Evolutionary conservation across 768 basidiomycete genomes (phyloP), one percentile per base, ranked within the genome.

Genomic region (Tephrocybe sp.): DNA sequence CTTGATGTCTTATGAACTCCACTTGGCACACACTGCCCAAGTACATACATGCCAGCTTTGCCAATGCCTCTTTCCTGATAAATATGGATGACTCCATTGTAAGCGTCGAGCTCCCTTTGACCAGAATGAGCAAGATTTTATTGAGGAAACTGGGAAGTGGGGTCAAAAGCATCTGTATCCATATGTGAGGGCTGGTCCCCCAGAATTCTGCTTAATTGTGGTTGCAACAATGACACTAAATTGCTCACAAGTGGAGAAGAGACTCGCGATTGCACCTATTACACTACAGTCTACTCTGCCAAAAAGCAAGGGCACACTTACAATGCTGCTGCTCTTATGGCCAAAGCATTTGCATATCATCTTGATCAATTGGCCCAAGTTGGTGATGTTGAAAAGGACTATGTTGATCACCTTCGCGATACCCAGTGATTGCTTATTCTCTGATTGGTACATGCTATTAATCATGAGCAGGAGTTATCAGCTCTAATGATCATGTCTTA

Each of bases 171-270:
- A 65, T 0, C 13, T 56, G 0, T 67, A 59, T 39, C 54, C 12
- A 1, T 64, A 49, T 31, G 36, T 71, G 9, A 70, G 69, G 56
- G 43, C 1, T 70, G 60, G 60, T 58, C 42, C 11, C 70, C 69
- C 0, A 44, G 44, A 0, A 54, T 75, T 1, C 25, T 63, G 0
- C 24, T 63, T 5, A 55, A 58, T 22, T 43, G 45, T 0, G 53
- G 62, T 0, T 72, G 68, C 47, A 79, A 80, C 47, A 67, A 77
- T 44, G 71, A 80, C 47, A 37, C 38, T 0, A 78, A 79, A 39
- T 51, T 78, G 0, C 19, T 77, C 0, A 72, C 69, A 0, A 69
- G 27, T 30, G 46, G 45, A 11, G 2, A 6, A 3, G 45, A 47
- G 9, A 47, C 45, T 6, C 8, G 18, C 7, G 26, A 38, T 9